Evolutionary conservation across 257 asterid species (phyloP).

Genomic region (Jaltomata sinuosa): DNA sequence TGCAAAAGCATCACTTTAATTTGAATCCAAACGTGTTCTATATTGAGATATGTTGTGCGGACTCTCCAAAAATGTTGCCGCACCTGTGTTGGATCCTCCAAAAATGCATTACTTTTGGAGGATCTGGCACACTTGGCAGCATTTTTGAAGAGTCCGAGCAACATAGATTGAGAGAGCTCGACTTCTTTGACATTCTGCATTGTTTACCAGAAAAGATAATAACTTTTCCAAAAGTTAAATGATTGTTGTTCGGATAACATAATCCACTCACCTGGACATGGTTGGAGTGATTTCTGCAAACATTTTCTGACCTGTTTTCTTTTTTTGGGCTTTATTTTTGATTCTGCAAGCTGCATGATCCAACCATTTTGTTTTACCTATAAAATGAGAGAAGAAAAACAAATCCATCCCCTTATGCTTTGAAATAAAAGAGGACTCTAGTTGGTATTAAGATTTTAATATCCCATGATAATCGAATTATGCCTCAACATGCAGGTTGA

Average conservation of each 20-base stretch:
- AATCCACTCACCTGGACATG: background rate
- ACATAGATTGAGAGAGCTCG: background rate
- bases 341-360: background rate
- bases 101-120: background rate
- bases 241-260: background rate
- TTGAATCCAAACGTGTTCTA: background rate
- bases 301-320: background rate
- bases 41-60: background rate
- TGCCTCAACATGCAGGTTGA: constrained; percentile 32
- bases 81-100: background rate
- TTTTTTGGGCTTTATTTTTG: background rate
- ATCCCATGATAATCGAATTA: background rate
- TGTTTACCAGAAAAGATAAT: background rate
- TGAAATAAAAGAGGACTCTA: background rate
- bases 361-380: background rate
- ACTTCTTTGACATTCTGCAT: background rate
- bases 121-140: background rate
- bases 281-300: background rate
- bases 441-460: background rate
- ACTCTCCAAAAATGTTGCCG: background rate
- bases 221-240: background rate
- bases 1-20: background rate
- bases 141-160: background rate
- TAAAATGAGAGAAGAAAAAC: background rate
- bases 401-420: background rate